Percentiles rank a stretch among this genome's conserved stretches.
Evolutionary conservation across 208 protist species (phyloP).

Genomic region (Wallacemonas sp.): DNA sequence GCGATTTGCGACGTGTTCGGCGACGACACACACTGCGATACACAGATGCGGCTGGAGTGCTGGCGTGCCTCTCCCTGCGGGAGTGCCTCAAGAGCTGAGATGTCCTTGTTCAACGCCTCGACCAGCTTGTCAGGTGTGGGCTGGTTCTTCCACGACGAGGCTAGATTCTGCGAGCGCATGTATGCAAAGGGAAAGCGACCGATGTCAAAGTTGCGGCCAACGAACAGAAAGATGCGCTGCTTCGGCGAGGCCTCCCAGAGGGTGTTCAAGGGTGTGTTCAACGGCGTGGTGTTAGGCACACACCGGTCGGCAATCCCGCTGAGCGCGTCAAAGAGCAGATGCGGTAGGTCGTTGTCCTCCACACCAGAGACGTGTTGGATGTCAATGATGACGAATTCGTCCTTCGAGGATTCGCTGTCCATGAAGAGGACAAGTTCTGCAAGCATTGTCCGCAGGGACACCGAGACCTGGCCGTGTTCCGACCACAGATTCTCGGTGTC

Average conservation of each 20-base stretch:
- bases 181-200: constrained; percentile 18
- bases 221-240: constrained; percentile 54
- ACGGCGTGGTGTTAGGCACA: constrained; percentile 19
- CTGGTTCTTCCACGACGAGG: constrained; percentile 45
- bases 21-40: constrained; percentile 52
- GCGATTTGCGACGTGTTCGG: constrained; percentile 22
- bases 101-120: constrained; percentile 20
- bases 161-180: constrained; percentile 21
- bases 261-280: constrained; percentile 35
- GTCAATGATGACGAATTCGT: constrained; percentile 55
- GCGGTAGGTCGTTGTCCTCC: constrained; percentile 13
- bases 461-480: constrained; percentile 40
- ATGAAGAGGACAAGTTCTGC: constrained; percentile 33
- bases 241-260: constrained; percentile 20
- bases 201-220: constrained; percentile 23
- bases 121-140: constrained; percentile 20
- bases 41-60: constrained; percentile 22
- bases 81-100: neutral
- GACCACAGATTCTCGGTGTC: constrained; percentile 23
- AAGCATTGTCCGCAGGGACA: constrained; percentile 27
- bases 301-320: constrained; percentile 23
- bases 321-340: constrained; percentile 31
- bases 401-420: constrained; percentile 5
- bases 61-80: neutral
- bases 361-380: constrained; percentile 50